Conservation (phyloP, 1,284 basidiomycete species). For the Cryptococcus jaspeensis region DNA sequence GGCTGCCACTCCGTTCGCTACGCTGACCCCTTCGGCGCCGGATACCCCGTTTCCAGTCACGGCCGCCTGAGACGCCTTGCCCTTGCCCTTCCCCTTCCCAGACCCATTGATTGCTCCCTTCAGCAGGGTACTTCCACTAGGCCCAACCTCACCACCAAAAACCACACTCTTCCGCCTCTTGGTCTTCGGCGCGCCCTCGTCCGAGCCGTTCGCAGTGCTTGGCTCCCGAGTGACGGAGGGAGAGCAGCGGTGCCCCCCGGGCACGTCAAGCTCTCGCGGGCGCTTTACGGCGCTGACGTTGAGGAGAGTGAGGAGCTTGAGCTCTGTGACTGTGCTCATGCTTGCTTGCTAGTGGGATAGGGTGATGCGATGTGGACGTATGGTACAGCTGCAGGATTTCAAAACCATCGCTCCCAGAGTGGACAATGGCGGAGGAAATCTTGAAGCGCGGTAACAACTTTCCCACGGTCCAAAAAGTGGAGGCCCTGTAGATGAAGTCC, state of each 20-base stretch:
- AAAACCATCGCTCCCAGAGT: too few relatives aligned
- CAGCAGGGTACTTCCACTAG: slow-evolving; percentile 42
- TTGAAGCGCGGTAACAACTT: too few relatives aligned
- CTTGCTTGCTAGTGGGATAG: slow-evolving; percentile 2
- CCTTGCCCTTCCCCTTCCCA: slow-evolving; percentile 23
- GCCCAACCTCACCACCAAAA: slow-evolving; percentile 49
- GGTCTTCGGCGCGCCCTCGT: slow-evolving; percentile 8
- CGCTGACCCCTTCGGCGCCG: slow-evolving; percentile 6
- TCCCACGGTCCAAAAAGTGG: too few relatives aligned
- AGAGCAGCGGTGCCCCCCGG: slow-evolving; percentile 54
- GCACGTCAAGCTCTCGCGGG: slow-evolving; percentile 50
- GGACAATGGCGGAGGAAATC: too few relatives aligned
- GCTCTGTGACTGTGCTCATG: slow-evolving; percentile 62
- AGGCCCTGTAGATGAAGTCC: too few relatives aligned
- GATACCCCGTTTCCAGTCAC: slow-evolving; percentile 17
- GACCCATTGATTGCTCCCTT: slow-evolving; percentile 8
- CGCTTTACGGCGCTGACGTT: slow-evolving; percentile 80
- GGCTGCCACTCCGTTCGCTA: slow-evolving; percentile 10
- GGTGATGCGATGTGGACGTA: neutral
- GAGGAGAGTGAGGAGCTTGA: slow-evolving; percentile 81
- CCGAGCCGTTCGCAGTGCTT: neutral
- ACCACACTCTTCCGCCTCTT: slow-evolving; percentile 43
- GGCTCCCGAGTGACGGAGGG: slow-evolving; percentile 37
- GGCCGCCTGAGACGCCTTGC: slow-evolving; percentile 15
- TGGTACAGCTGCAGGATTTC: too few relatives aligned